These are phyloP conservation scores for Cercospora zeae-maydis DNA, from an alignment of 2,329 filamentous ascomycete genomes.

Conservation along the genomic window DNA sequence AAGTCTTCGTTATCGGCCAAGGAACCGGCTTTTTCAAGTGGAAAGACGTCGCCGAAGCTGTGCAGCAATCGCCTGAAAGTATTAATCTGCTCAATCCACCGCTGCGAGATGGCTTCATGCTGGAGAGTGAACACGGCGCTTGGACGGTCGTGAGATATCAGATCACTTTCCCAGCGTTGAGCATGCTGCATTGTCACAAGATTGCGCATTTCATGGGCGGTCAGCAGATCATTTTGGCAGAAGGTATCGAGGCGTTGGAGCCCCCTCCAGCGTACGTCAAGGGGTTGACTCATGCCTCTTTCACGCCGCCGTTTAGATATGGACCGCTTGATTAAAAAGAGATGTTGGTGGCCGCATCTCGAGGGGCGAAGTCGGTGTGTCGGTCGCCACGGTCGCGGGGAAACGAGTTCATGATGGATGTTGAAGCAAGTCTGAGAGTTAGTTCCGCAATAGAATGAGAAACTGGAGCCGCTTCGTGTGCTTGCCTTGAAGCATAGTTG, in stretches of 20 bases:
- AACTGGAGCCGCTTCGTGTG: too few relatives aligned
- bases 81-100: constrained; percentile 23
- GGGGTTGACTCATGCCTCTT: constrained; percentile 22
- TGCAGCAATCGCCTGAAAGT: constrained; percentile 13
- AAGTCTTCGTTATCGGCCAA: constrained; percentile 29
- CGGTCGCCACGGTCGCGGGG: neutral
- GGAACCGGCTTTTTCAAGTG: constrained; percentile 30
- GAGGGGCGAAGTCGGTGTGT: too few relatives aligned
- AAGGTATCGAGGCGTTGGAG: constrained; percentile 21
- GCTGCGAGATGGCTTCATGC: constrained; percentile 17
- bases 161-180: constrained; percentile 22
- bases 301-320: constrained; percentile 22
- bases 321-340: constrained; percentile 19
- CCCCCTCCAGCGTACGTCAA: constrained; percentile 21
- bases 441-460: neutral
- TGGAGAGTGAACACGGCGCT: constrained; percentile 16
- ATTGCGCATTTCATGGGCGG: constrained; percentile 20
- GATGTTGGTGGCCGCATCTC: neutral
- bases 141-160: constrained; percentile 23
- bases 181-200: constrained; percentile 24
- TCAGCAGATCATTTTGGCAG: constrained; percentile 24
- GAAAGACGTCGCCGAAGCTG: constrained; percentile 21
- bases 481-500: too few relatives aligned
- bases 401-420: neutral
- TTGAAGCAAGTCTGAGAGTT: neutral